A percentile compares a stretch with the other conserved stretches of the same genome.
These are phyloP conservation scores for Paramecium sonneborni DNA, from an alignment of 73 alveolate species.

Conservation along the genomic window DNA sequence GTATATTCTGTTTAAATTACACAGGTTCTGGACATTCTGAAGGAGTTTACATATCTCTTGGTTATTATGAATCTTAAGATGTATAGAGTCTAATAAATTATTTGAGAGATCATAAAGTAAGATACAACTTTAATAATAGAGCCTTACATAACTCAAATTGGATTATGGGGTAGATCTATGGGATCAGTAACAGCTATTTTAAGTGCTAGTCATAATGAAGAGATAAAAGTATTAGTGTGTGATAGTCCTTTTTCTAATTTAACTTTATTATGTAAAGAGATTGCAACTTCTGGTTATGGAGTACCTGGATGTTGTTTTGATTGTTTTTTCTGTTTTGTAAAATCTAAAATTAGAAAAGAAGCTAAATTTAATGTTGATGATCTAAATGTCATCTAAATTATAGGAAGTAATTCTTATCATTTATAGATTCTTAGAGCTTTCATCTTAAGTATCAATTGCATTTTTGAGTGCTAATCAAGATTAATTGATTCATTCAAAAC, in stretches of 20 bases:
- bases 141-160: slow-evolving; percentile 74
- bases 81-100: slow-evolving; percentile 73
- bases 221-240: neutral
- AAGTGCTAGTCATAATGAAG: slow-evolving; percentile 63
- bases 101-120: slow-evolving; percentile 71
- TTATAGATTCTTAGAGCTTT: neutral
- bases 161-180: slow-evolving; percentile 94
- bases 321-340: slow-evolving; percentile 33
- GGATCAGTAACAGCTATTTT: slow-evolving; percentile 90
- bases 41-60: slow-evolving; percentile 92
- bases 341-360: neutral
- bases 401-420: neutral
- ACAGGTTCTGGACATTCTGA: slow-evolving; percentile 91
- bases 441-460: neutral
- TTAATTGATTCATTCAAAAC: neutral
- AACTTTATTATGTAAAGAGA: neutral
- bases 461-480: slow-evolving; percentile 21
- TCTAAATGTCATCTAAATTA: neutral
- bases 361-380: slow-evolving; percentile 38
- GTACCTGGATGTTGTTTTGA: slow-evolving; percentile 23
- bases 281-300: neutral
- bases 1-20: neutral
- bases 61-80: slow-evolving; percentile 82
- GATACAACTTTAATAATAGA: neutral
- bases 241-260: slow-evolving; percentile 38